Percentiles rank a stretch among this genome's conserved stretches.
Conservation (phyloP, 257 asterid species). For the Solanum clarkiae region DNA sequence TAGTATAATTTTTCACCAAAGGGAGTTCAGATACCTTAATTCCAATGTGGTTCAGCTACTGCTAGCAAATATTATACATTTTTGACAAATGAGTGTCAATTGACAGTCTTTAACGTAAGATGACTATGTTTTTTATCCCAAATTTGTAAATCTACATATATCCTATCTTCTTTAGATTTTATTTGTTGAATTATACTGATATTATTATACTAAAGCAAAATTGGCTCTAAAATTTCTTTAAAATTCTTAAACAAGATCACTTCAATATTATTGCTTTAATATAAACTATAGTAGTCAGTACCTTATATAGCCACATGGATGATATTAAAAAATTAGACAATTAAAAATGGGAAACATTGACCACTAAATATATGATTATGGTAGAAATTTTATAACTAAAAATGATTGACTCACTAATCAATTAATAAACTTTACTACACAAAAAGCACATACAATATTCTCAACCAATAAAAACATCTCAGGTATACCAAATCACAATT, state of each 20-base stretch:
- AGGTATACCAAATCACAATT: constrained; percentile 14
- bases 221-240: neutral
- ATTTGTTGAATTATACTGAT: neutral
- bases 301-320: neutral
- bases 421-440: neutral
- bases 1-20: too few relatives aligned
- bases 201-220: neutral
- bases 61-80: too few relatives aligned
- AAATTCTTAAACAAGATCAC: neutral
- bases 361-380: constrained; percentile 1
- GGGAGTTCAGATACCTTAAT: too few relatives aligned
- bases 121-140: too few relatives aligned
- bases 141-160: too few relatives aligned
- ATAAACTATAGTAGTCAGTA: neutral
- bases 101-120: too few relatives aligned
- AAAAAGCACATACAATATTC: neutral
- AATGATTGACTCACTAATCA: neutral
- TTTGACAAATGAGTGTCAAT: too few relatives aligned
- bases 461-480: constrained; percentile 19
- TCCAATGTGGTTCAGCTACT: too few relatives aligned
- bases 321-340: neutral
- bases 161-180: neutral
- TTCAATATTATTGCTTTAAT: neutral
- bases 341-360: constrained; percentile 2
- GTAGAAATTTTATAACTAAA: neutral